A percentile compares a stretch with the other conserved stretches of the same genome.
These are phyloP conservation scores for Yamagishiella unicocca DNA, from an alignment of 139 green algal genomes.

Conservation along the genomic window DNA sequence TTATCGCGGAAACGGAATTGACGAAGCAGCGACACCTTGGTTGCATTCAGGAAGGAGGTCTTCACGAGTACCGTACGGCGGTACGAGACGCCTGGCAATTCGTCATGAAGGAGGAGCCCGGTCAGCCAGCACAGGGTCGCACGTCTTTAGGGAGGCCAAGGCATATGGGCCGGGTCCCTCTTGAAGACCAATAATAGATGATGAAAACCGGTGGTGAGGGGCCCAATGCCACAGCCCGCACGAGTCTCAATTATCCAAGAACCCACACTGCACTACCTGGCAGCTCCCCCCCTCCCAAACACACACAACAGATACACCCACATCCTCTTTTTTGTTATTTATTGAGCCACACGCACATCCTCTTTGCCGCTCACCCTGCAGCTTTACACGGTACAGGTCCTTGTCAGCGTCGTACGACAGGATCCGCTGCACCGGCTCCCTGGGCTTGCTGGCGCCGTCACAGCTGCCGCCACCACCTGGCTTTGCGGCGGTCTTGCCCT, in stretches of 20 bases:
- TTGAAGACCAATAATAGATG: background rate
- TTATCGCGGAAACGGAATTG: conserved; percentile 50
- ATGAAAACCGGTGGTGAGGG: background rate
- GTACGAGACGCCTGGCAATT: conserved; percentile 63
- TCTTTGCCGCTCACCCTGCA: conserved; percentile 64
- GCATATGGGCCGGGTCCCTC: no score
- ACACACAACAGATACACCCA: background rate
- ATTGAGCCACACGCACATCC: background rate
- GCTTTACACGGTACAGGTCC: conserved; percentile 68
- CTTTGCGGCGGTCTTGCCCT: background rate
- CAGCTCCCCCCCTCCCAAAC: background rate
- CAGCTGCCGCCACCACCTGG: background rate
- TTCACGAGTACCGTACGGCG: conserved; percentile 45
- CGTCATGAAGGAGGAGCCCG: no score
- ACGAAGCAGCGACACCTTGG: conserved; percentile 34
- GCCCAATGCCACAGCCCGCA: no score
- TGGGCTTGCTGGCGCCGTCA: background rate
- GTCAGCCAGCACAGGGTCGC: no score
- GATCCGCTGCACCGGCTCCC: conserved; percentile 43
- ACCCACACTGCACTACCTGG: background rate
- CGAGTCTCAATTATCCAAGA: background rate
- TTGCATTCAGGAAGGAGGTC: background rate
- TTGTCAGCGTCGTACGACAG: conserved; percentile 41
- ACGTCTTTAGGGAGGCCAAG: no score
- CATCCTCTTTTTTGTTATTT: no score